These are phyloP conservation scores for Sherardia arvensis DNA, from an alignment of 257 asterid genomes.

Conservation along the genomic window DNA sequence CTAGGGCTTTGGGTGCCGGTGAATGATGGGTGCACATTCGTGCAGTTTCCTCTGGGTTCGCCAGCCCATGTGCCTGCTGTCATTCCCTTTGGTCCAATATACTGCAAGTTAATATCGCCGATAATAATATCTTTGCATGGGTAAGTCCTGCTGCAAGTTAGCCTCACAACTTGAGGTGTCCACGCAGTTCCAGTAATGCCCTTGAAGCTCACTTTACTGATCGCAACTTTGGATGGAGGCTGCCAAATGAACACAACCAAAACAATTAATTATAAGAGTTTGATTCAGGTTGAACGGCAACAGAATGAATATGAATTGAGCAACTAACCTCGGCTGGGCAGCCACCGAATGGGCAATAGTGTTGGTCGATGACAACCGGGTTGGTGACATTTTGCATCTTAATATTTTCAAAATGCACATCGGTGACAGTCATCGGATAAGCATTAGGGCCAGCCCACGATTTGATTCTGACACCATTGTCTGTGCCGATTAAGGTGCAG, in stretches of 20 bases:
- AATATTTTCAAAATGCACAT: constrained; percentile 19
- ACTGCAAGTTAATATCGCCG: constrained; percentile 31
- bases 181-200: constrained; percentile 33
- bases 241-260: background rate
- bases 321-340: constrained; percentile 6
- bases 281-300: background rate
- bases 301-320: background rate
- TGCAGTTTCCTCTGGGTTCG: constrained; percentile 21
- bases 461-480: constrained; percentile 19
- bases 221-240: background rate
- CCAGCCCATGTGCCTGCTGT: constrained; percentile 18
- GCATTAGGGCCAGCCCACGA: constrained; percentile 12
- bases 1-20: constrained; percentile 33
- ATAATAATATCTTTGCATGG: constrained; percentile 39
- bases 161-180: constrained; percentile 16
- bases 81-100: constrained; percentile 19
- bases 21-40: constrained; percentile 29
- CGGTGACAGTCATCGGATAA: background rate
- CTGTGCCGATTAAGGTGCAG: constrained; percentile 9
- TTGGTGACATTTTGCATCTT: constrained; percentile 16
- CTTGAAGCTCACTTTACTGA: background rate
- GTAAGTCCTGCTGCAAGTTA: constrained; percentile 32
- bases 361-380: constrained; percentile 20
- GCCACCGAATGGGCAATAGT: constrained; percentile 14
- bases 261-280: background rate